Evolutionary conservation across 164 flowering plant species (phyloP).

Genomic region (Sedum album): DNA sequence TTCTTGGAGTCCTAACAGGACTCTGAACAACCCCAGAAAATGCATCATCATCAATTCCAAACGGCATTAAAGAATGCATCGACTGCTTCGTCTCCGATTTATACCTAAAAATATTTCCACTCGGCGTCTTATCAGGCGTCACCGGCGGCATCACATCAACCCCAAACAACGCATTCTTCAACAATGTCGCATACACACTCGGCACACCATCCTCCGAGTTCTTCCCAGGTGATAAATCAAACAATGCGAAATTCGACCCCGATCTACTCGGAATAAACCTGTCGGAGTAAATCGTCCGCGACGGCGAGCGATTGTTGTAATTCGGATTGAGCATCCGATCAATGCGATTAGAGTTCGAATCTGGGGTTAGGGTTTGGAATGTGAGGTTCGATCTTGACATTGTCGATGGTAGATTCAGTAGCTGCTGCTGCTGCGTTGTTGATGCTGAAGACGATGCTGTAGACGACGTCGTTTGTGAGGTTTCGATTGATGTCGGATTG

Average conservation of each 20-base stretch:
- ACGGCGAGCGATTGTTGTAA: conserved; percentile 41
- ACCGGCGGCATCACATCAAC: conserved; percentile 27
- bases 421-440: conserved; percentile 12
- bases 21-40: conserved; percentile 33
- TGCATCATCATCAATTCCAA: conserved; percentile 54
- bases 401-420: conserved; percentile 31
- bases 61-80: conserved; percentile 51
- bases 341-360: conserved; percentile 19
- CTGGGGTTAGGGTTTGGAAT: conserved; percentile 21
- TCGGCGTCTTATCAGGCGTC: conserved; percentile 52
- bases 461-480: conserved; percentile 4
- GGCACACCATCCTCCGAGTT: conserved; percentile 30
- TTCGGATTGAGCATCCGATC: conserved; percentile 30
- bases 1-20: conserved; percentile 75
- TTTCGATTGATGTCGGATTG: not conserved
- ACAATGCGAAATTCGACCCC: conserved; percentile 75
- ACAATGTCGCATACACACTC: conserved; percentile 41
- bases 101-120: conserved; percentile 72
- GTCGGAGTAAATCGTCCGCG: conserved; percentile 67
- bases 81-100: conserved; percentile 64
- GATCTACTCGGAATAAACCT: conserved; percentile 86
- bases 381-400: conserved; percentile 21
- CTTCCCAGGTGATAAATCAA: conserved; percentile 32
- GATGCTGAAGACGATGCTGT: conserved; percentile 12
- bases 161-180: conserved; percentile 64